These are phyloP conservation scores for Trichosanthes truncata DNA, from an alignment of 306 rosid species.

Conservation along the genomic window DNA sequence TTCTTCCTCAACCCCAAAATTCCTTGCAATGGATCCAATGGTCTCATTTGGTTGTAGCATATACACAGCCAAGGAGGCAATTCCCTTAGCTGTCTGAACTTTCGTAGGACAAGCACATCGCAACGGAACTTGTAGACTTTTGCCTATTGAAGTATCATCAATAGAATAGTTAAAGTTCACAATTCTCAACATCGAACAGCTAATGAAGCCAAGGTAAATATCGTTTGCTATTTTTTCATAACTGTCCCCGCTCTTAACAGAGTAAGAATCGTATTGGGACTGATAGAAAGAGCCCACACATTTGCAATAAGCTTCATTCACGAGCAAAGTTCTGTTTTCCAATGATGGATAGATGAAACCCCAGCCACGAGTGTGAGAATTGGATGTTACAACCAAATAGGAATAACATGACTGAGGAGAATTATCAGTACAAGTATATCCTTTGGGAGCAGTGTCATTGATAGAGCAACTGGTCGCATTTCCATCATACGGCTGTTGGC, in stretches of 20 bases:
- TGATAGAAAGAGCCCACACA: not conserved
- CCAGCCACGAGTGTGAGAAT: not conserved
- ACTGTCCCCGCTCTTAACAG: not conserved
- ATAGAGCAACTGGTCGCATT: conserved; percentile 16
- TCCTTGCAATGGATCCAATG: not conserved
- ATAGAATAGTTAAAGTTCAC: not conserved
- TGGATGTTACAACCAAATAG: conserved; percentile 3
- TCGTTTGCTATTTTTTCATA: not conserved
- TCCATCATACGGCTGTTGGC: conserved; percentile 37
- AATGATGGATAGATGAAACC: not conserved
- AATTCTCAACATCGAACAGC: not conserved
- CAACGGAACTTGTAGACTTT: not conserved
- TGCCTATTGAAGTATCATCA: not conserved
- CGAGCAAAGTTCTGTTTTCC: not conserved
- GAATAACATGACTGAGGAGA: conserved; percentile 28
- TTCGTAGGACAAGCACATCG: not conserved
- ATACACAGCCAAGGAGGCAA: not conserved
- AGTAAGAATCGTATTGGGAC: not conserved
- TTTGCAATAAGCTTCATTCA: not conserved
- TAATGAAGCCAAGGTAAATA: not conserved
- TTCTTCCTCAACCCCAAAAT: not conserved
- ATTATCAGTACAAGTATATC: conserved; percentile 20
- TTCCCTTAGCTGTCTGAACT: not conserved
- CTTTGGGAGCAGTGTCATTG: conserved; percentile 17
- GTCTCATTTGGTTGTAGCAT: not conserved